Conservation (phyloP, 2,329 filamentous ascomycete species). For the Botryosphaeria agaves region DNA sequence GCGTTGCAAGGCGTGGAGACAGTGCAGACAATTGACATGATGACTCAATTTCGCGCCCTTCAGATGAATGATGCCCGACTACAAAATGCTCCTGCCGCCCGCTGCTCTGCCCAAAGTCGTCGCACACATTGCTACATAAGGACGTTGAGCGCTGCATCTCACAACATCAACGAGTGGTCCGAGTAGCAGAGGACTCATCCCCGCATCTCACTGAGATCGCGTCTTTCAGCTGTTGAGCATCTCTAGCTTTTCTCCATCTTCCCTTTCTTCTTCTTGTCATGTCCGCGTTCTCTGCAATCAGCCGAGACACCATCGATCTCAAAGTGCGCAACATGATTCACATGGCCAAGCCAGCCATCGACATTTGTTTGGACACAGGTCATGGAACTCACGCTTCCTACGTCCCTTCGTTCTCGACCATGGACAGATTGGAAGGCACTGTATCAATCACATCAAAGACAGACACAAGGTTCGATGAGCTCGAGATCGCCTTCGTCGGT, state of each 20-base stretch:
- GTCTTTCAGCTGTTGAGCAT: background rate
- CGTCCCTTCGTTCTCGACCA: slow-evolving; percentile 35
- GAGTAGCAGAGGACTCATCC: background rate
- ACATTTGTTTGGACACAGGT: slow-evolving; percentile 21
- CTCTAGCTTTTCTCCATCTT: background rate
- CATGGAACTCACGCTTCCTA: slow-evolving; percentile 13
- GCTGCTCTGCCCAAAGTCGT: too few species aligned
- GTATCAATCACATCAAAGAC: slow-evolving; percentile 31
- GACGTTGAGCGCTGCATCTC: background rate
- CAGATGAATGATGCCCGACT: too few species aligned
- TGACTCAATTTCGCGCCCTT: too few species aligned
- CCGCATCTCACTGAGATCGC: background rate
- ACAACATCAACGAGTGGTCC: background rate
- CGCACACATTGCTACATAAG: background rate
- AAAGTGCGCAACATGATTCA: slow-evolving; percentile 16
- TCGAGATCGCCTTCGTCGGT: slow-evolving; percentile 42
- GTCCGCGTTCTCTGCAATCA: background rate
- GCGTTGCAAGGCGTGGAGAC: too few species aligned
- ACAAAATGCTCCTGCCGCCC: too few species aligned
- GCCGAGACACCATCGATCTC: slow-evolving; percentile 11
- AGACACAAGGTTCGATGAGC: slow-evolving; percentile 38
- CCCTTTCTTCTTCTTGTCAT: background rate
- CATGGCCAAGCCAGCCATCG: slow-evolving; percentile 21
- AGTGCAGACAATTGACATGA: too few species aligned
- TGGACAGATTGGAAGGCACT: slow-evolving; percentile 38